Base-by-base conservation (phyloP, 2,329 filamentous ascomycete species). In the Diaporthe capsici region DNA sequence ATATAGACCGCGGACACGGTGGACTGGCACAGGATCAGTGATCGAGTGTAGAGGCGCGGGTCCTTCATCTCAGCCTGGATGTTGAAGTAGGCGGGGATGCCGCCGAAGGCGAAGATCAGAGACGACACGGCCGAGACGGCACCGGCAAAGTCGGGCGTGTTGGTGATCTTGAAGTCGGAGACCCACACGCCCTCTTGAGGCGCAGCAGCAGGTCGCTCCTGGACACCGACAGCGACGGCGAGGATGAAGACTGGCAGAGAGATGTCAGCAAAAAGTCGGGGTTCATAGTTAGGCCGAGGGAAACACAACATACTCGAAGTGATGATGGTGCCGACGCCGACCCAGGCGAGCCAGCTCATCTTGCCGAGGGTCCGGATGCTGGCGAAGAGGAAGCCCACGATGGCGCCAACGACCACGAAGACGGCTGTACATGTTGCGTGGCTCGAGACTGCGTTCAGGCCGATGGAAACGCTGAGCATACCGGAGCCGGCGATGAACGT, bases 11-110 rank as follows among this genome's bases (percentile, higher is more conserved):
- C 78, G 0, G 77, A 77, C 7, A 83, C 80, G 12, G 82, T 63
- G 28, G 77, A 71, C 42, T 80, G 79, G 6, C 79, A 79, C 2
- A 80, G 44, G 28, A 80, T 77, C 0, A 78, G 77, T 3, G 82
- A 81, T 73, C 81, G 78, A 61, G 72, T 73, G 79, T 87, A 91
- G 71, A 90, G 87, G 31, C 83, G 84, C 0, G 90, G 89, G 28
- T 86, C 84, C 39, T 83, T 84, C 88, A 92, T 92, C 82, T 92
- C 90, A 0, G 86, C 87, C 72, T 92, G 90, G 65, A 91, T 87
- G 9, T 88, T 88, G 6, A 91, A 81, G 79, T 90, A 91, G 7
- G 88, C 88, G 4, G 83, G 87, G 6, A 86, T 90, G 31, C 87
- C 90, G 0, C 88, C 87, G 2, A 84, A 86, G 1, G 87, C 88